Base-by-base conservation (phyloP, 257 asterid genomes). In the Paulownia fortunei region DNA sequence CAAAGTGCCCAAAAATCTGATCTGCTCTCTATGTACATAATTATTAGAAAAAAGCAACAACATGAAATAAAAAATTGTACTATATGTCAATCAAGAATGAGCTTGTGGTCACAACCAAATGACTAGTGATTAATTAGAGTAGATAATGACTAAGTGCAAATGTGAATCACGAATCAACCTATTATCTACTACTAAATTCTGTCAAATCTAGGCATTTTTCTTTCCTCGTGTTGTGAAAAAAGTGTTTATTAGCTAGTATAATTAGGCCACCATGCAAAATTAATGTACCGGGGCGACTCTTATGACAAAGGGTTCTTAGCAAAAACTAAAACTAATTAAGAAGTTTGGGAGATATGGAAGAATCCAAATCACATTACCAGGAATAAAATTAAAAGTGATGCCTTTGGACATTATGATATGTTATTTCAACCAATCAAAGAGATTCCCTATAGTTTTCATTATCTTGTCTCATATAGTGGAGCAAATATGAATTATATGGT, bases 391-490 rank as follows among this genome's bases (percentile, higher is more conserved):
- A 64, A 39, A 61, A 69, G 52, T 18, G 73, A 72, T 62, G 68
- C 81, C 61, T 30, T 47, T 9, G 51, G 26, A 30, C 71, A 79
- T 64, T 7, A 79, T 52, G 69, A 39, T 58, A 44, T 55, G 52
- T 59, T 54, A 73, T 65, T 68, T 46, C 66, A 66, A 67, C 63
- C n/a, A 60, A 27, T 36, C 0, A 67, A 58, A 44, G n/a, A 42
- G 74, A 76, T 76, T 44, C 69, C 73, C 56, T 21, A 63, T 70
- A 49, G n/a, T 74, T 78, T 84, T 80, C 47, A 68, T 84, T 84
- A 84, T 80, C 82, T 55, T 81, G 77, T 76, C 69, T 81, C 55
- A 69, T 58, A 46, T 81, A 69, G 86, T 81, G 88, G 84, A 81
- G 81, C 81, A 72, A 55, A 54, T 68, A 60, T 32, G 21, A 18